These are phyloP conservation scores for Leccinum truebloodii DNA, from an alignment of 768 basidiomycete species.

Conservation along the genomic window DNA sequence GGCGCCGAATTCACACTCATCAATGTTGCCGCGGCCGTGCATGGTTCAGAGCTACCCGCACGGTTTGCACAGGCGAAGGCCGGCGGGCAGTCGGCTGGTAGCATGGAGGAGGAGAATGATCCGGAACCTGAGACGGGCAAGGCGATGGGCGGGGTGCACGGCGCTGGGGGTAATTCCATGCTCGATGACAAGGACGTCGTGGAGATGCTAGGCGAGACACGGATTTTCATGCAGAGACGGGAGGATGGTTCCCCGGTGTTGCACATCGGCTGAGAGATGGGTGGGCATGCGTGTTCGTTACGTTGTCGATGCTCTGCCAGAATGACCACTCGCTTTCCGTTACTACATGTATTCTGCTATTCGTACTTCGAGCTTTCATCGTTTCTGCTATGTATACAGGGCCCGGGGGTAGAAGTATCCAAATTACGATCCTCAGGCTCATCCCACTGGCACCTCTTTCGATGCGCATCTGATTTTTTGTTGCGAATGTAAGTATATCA, in stretches of 20 bases:
- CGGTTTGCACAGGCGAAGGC: slow-evolving; percentile 11
- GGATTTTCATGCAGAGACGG: slow-evolving; percentile 19
- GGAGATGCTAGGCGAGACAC: slow-evolving; percentile 9
- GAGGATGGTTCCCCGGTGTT: slow-evolving; percentile 21
- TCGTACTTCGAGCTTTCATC: no score
- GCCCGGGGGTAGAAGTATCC: no score
- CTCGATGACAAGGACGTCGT: not conserved
- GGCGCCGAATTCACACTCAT: slow-evolving; percentile 26
- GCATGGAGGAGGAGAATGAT: not conserved
- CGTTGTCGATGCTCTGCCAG: not conserved
- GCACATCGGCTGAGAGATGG: slow-evolving; percentile 16
- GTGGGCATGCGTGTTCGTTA: not conserved
- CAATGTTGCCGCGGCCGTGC: slow-evolving; percentile 23
- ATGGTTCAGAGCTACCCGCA: slow-evolving; percentile 28
- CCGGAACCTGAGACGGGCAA: not conserved
- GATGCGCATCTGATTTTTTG: no score
- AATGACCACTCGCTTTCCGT: not conserved
- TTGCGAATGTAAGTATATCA: no score
- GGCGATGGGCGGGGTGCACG: not conserved
- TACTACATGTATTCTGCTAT: not conserved
- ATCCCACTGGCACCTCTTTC: no score
- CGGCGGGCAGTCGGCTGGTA: not conserved
- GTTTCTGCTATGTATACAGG: not conserved
- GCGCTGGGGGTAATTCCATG: not conserved
- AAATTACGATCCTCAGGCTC: no score